Conservation (phyloP, 2,329 filamentous ascomycete genomes). For the Triangularia setosa region DNA sequence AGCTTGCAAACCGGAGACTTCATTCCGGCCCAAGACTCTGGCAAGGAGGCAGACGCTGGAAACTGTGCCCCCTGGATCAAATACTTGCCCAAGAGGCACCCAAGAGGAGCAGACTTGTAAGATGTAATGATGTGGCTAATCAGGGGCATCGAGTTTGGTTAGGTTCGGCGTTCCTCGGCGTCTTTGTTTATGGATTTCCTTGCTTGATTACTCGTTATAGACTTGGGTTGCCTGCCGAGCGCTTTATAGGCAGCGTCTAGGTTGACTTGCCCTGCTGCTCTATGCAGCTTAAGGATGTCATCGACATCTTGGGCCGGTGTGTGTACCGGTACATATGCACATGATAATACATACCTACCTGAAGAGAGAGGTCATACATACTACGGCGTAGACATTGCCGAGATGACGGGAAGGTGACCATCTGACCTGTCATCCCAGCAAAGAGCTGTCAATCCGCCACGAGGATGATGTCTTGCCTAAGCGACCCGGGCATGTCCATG, state of each 20-base stretch:
- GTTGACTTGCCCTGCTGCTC: neutral
- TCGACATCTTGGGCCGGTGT: neutral
- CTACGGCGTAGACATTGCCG: neutral
- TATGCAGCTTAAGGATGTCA: neutral
- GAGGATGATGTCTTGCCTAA: neutral
- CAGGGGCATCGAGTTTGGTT: neutral
- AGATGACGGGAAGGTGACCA: neutral
- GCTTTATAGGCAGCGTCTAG: neutral
- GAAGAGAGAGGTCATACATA: neutral
- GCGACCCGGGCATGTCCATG: neutral
- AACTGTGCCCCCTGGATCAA: constrained; percentile 38
- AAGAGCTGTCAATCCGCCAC: neutral
- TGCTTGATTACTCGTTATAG: neutral
- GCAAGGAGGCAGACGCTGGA: constrained; percentile 35
- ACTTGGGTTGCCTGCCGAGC: neutral
- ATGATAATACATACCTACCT: neutral
- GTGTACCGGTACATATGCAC: neutral
- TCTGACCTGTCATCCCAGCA: neutral
- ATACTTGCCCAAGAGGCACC: constrained; percentile 38
- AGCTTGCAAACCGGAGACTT: constrained; percentile 48
- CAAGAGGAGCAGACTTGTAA: neutral
- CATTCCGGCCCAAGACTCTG: constrained; percentile 38
- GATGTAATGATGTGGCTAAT: neutral
- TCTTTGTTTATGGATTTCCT: neutral
- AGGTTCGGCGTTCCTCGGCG: neutral